Percentiles rank a stretch among this genome's conserved stretches.
phyloP scores from a whole-genome alignment of 805 yeast species.

The Limtongia smithiae region DNA sequence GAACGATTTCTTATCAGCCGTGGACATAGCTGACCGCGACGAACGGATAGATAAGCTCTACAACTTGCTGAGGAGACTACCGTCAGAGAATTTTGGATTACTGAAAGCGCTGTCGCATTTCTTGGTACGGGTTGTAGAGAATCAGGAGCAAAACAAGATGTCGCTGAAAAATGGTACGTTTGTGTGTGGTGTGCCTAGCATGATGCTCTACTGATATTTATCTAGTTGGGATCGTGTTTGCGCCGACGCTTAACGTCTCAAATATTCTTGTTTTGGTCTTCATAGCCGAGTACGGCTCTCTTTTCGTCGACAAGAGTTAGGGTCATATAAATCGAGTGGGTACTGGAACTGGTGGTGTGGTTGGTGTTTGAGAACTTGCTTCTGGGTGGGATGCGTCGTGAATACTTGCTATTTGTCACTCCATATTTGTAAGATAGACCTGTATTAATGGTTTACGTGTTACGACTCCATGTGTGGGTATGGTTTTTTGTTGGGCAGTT shows the following conservation, averaged over 20 bases:
- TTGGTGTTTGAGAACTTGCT: too few species aligned
- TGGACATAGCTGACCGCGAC: slow-evolving; percentile 33
- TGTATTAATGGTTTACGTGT: too few species aligned
- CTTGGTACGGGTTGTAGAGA: slow-evolving; percentile 58
- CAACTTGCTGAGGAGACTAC: slow-evolving; percentile 43
- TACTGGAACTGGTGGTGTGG: not conserved
- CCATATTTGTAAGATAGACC: too few species aligned
- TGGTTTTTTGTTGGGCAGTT: too few species aligned
- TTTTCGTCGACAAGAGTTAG: slow-evolving; percentile 50
- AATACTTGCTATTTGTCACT: too few species aligned
- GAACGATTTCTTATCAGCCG: slow-evolving; percentile 41
- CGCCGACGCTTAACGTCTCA: slow-evolving; percentile 72
- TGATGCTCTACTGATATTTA: not conserved
- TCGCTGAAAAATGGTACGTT: slow-evolving; percentile 55
- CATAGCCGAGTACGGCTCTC: slow-evolving; percentile 57
- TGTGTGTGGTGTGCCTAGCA: not conserved
- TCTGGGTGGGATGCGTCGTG: too few species aligned
- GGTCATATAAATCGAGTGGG: not conserved
- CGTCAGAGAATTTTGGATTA: slow-evolving; percentile 55
- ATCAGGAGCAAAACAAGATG: slow-evolving; percentile 73
- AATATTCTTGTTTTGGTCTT: slow-evolving; percentile 57
- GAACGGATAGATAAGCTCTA: slow-evolving; percentile 34
- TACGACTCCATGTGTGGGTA: too few species aligned
- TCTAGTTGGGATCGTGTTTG: slow-evolving; percentile 65
- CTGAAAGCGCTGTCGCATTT: slow-evolving; percentile 65